phyloP scores from a whole-genome alignment of 352 stramenopile species.

The Phytophthora megakarya region DNA sequence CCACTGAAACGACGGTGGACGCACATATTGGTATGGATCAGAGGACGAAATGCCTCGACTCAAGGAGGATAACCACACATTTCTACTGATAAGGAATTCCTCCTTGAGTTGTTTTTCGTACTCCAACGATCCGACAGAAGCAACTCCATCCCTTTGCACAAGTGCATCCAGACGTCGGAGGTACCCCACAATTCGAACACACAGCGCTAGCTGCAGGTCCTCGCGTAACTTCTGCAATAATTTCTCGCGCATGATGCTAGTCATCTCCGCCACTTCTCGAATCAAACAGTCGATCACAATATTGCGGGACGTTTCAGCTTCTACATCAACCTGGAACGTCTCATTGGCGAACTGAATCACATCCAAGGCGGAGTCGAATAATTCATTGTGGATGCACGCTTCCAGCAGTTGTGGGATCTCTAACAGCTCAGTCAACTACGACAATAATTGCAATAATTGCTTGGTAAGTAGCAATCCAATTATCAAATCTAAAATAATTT shows the following conservation, averaged over 20 bases:
- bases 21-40: slow-evolving; percentile 87
- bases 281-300: slow-evolving; percentile 71
- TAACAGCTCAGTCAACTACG: slow-evolving; percentile 95
- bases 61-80: slow-evolving; percentile 75
- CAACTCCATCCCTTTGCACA: slow-evolving; percentile 13
- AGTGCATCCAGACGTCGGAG: slow-evolving; percentile 75
- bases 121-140: slow-evolving; percentile 43
- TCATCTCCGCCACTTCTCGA: slow-evolving; percentile 74
- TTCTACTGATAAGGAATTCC: slow-evolving; percentile 81
- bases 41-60: slow-evolving; percentile 54
- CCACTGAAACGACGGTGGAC: slow-evolving; percentile 2
- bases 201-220: slow-evolving; percentile 79
- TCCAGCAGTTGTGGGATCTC: slow-evolving; percentile 98
- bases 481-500: slow-evolving; percentile 1
- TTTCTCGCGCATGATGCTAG: slow-evolving; percentile 62
- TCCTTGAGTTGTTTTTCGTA: slow-evolving; percentile 87
- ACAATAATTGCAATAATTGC: slow-evolving; percentile 22
- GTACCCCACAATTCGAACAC: slow-evolving; percentile 82
- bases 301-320: slow-evolving; percentile 38
- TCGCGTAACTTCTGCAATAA: slow-evolving; percentile 85
- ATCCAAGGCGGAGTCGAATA: slow-evolving; percentile 96
- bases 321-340: slow-evolving; percentile 52
- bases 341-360: slow-evolving; percentile 93
- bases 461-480: not conserved
- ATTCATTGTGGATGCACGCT: slow-evolving; percentile 95